A percentile compares a stretch with the other conserved stretches of the same genome.
phyloP scores from a whole-genome alignment of 1,284 basidiomycete species.

The Pisolithus thermaeus region DNA sequence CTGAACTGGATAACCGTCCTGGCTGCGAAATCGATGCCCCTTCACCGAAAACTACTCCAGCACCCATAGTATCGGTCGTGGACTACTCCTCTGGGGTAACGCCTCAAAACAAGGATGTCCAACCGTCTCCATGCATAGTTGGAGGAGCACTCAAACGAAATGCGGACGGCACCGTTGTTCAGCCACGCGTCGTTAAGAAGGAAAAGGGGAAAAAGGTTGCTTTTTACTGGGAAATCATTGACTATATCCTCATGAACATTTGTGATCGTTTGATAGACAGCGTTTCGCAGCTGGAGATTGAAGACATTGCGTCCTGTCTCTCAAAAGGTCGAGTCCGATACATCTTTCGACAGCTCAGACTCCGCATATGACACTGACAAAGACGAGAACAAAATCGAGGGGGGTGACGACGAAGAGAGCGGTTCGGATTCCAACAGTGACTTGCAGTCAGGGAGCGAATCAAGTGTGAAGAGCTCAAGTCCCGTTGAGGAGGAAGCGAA shows the following conservation, averaged over 20 bases:
- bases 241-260: constrained; percentile 1
- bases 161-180: constrained; percentile 47
- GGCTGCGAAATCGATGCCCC: constrained; percentile 5
- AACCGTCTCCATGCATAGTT: constrained; percentile 23
- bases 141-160: constrained; percentile 58
- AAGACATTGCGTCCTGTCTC: constrained; percentile 13
- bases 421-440: constrained; percentile 1
- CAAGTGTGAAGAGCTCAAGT: background rate
- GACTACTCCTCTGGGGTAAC: constrained; percentile 13
- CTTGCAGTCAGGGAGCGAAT: constrained; percentile 10
- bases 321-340: constrained; percentile 41
- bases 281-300: constrained; percentile 39
- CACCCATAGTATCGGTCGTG: constrained; percentile 10
- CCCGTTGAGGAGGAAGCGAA: constrained; percentile 13
- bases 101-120: constrained; percentile 8
- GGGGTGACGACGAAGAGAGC: constrained; percentile 17
- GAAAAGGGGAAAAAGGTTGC: constrained; percentile 39
- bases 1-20: constrained; percentile 23
- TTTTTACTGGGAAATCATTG: background rate
- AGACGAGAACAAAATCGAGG: constrained; percentile 26
- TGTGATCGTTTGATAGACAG: constrained; percentile 20
- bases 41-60: background rate
- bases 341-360: constrained; percentile 73
- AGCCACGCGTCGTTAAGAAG: constrained; percentile 42
- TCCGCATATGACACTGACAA: constrained; percentile 52